A percentile compares a stretch with the other conserved stretches of the same genome.
Evolutionary conservation across 1,139 yeast genomes (phyloP).

Genomic region (Yamadazyma songkhlaensis): DNA sequence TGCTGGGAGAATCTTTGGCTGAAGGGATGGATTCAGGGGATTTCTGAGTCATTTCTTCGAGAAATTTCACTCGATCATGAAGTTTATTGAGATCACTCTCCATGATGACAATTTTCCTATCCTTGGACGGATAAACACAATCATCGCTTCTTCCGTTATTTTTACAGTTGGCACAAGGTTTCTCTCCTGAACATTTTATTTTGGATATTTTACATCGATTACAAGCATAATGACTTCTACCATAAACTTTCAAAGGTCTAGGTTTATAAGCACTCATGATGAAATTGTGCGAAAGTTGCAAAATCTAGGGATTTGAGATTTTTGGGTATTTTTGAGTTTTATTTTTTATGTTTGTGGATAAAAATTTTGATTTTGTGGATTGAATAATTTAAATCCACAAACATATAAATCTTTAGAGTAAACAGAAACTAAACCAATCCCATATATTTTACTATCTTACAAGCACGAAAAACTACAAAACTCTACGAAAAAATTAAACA

Average conservation of each 20-base stretch:
- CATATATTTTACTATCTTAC: constrained; percentile 2
- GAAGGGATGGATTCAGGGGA: neutral
- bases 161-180: constrained; percentile 41
- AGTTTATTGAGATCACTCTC: constrained; percentile 48
- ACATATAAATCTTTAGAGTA: too few relatives aligned
- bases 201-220: constrained; percentile 37
- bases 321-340: too few relatives aligned
- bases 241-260: constrained; percentile 39
- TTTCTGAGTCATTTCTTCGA: constrained; percentile 21
- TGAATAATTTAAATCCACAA: too few relatives aligned
- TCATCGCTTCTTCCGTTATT: constrained; percentile 28
- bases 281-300: neutral
- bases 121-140: constrained; percentile 49
- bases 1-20: neutral
- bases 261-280: constrained; percentile 19
- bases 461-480: neutral
- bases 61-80: constrained; percentile 36
- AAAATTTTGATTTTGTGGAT: too few relatives aligned
- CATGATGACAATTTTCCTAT: constrained; percentile 49
- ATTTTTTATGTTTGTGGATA: too few relatives aligned
- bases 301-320: neutral
- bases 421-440: constrained; percentile 2
- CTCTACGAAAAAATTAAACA: too few relatives aligned
- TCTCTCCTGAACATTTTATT: constrained; percentile 44
- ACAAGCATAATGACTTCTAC: constrained; percentile 42